phyloP scores from a whole-genome alignment of 805 yeast species.

The Pichia thaimueangensis region DNA sequence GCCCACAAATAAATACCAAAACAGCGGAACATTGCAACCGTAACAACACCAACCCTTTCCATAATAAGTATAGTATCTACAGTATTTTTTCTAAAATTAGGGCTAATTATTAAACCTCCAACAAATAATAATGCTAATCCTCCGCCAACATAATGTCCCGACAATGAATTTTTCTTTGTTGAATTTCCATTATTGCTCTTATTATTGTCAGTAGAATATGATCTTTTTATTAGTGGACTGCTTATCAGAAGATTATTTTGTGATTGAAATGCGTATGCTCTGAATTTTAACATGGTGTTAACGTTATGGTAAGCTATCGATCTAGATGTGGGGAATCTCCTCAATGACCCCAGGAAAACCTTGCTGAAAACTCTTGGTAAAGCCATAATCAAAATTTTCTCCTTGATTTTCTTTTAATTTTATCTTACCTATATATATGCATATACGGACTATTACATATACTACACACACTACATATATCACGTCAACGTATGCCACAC shows the following conservation, averaged over 20 bases:
- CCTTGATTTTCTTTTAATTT: no score
- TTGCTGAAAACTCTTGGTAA: no score
- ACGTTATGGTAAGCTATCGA: no score
- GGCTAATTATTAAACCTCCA: conserved; percentile 28
- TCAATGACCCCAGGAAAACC: no score
- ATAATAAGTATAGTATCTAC: conserved; percentile 32
- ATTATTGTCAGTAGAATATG: not conserved
- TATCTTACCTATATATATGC: no score
- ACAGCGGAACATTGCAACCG: conserved; percentile 66
- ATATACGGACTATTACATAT: no score
- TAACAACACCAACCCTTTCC: conserved; percentile 56
- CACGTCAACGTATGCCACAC: no score
- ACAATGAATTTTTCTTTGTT: not conserved
- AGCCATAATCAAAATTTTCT: no score
- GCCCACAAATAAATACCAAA: conserved; percentile 60
- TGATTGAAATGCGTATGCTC: no score
- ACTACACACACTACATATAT: no score
- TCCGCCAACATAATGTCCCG: conserved; percentile 13
- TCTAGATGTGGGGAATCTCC: no score
- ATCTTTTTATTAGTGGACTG: not conserved
- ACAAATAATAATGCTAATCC: conserved; percentile 12
- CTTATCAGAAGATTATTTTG: no score
- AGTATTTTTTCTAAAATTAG: conserved; percentile 29
- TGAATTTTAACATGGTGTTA: not conserved
- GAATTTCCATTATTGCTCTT: not conserved